phyloP scores from a whole-genome alignment of 1,284 basidiomycete species.

The Ceratobasidium sp. region DNA sequence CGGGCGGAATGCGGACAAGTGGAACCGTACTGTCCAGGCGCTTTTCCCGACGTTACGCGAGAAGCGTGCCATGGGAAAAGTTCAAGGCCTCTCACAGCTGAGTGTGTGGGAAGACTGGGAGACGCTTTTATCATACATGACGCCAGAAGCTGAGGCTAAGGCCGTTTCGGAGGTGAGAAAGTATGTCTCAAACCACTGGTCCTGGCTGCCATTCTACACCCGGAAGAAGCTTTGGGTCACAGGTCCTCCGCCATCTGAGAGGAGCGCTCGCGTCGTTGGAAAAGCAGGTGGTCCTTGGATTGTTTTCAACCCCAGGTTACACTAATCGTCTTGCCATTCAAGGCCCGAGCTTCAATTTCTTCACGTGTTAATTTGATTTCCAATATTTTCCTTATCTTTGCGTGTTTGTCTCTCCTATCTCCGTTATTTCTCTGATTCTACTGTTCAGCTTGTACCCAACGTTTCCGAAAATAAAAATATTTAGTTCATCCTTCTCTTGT shows the following conservation, averaged over 20 bases:
- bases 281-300: slow-evolving; percentile 7
- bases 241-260: neutral
- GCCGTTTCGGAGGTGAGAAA: neutral
- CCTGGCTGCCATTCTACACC: neutral
- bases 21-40: neutral
- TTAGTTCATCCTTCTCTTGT: too few species aligned
- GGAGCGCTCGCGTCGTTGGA: neutral
- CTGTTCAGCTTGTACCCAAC: too few species aligned
- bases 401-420: too few species aligned
- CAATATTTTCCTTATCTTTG: too few species aligned
- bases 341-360: too few species aligned
- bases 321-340: too few species aligned
- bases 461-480: too few species aligned
- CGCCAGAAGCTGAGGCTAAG: neutral
- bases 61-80: neutral
- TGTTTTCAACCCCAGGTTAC: slow-evolving; percentile 9
- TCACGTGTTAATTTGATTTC: too few species aligned
- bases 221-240: slow-evolving; percentile 7
- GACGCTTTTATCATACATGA: neutral
- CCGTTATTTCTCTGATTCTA: too few species aligned
- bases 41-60: neutral
- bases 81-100: slow-evolving; percentile 3
- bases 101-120: slow-evolving; percentile 7
- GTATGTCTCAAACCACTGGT: neutral
- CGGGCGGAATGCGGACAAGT: neutral